Conservation (phyloP, 352 stramenopile genomes). For the Phytopythium mirpurense region DNA sequence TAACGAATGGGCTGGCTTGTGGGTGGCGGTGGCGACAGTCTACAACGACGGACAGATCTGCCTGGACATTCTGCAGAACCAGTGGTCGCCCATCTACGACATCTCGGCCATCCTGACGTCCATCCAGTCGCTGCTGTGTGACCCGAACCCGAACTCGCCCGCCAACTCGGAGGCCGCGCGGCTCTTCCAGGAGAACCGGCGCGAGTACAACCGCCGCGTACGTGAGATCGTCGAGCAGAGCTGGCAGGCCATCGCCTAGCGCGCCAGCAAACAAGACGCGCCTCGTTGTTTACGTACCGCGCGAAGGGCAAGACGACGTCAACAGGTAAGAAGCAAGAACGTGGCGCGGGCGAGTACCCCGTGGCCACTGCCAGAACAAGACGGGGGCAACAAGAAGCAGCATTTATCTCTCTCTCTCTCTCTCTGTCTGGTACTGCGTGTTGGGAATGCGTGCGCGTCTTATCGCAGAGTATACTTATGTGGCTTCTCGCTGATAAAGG, state of each 20-base stretch:
- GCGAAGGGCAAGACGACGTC: too few relatives aligned
- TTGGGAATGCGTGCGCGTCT: neutral
- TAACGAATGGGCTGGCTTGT: too few relatives aligned
- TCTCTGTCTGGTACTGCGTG: too few relatives aligned
- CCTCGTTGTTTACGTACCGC: too few relatives aligned
- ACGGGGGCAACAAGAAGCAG: conserved; percentile 12
- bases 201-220: conserved; percentile 99
- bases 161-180: conserved; percentile 98
- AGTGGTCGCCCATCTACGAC: conserved; percentile 99
- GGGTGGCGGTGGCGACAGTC: conserved; percentile 38
- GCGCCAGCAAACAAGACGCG: too few relatives aligned
- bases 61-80: conserved; percentile 99
- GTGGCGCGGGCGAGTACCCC: neutral
- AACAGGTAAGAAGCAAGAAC: neutral
- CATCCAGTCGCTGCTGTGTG: conserved; percentile 98
- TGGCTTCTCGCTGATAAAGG: too few relatives aligned
- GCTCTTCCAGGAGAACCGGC: conserved; percentile 98
- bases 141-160: conserved; percentile 98
- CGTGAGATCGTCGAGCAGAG: conserved; percentile 99
- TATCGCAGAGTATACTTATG: too few relatives aligned
- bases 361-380: conserved; percentile 1
- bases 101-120: conserved; percentile 99
- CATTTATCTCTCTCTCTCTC: neutral
- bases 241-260: conserved; percentile 89
- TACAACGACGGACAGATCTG: conserved; percentile 92